Evolutionary conservation across 2,329 filamentous ascomycete genomes (phyloP).

Genomic region (Dactylellina leptospora): DNA sequence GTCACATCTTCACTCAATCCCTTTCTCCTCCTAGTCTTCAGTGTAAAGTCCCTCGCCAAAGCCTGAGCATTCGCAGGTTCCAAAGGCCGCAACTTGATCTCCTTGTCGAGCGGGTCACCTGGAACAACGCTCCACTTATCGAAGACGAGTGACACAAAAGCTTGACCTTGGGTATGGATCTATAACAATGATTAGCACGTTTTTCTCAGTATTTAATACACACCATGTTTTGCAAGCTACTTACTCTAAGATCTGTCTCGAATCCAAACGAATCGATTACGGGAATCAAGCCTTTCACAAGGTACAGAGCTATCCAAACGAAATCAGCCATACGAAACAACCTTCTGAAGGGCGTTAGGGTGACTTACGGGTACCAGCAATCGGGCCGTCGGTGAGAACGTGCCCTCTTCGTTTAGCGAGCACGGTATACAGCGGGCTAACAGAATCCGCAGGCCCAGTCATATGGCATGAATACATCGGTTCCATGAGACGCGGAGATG

Average conservation of each 20-base stretch:
- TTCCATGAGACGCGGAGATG: slow-evolving; percentile 94
- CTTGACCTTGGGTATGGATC: slow-evolving; percentile 93
- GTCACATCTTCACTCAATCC: slow-evolving; percentile 59
- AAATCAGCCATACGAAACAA: slow-evolving; percentile 11
- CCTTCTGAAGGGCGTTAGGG: neutral
- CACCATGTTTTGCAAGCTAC: slow-evolving; percentile 26
- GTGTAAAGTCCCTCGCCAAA: slow-evolving; percentile 90
- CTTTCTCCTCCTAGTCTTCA: slow-evolving; percentile 47
- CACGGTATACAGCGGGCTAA: slow-evolving; percentile 89
- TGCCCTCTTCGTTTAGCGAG: slow-evolving; percentile 88
- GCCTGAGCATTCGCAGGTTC: slow-evolving; percentile 89
- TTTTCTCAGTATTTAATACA: too few species aligned
- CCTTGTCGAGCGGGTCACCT: slow-evolving; percentile 90
- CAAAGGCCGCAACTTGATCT: slow-evolving; percentile 80
- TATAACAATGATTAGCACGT: too few species aligned
- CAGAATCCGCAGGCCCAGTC: slow-evolving; percentile 88
- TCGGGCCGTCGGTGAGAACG: slow-evolving; percentile 90
- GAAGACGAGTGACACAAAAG: slow-evolving; percentile 89
- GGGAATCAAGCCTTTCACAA: slow-evolving; percentile 87
- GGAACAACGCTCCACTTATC: slow-evolving; percentile 96
- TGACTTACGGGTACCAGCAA: slow-evolving; percentile 77
- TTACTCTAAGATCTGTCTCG: slow-evolving; percentile 84
- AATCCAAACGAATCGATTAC: slow-evolving; percentile 98
- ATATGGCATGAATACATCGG: slow-evolving; percentile 92
- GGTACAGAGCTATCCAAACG: slow-evolving; percentile 71